Base-by-base conservation (phyloP, 768 basidiomycete genomes). In the Trametes punicea region DNA sequence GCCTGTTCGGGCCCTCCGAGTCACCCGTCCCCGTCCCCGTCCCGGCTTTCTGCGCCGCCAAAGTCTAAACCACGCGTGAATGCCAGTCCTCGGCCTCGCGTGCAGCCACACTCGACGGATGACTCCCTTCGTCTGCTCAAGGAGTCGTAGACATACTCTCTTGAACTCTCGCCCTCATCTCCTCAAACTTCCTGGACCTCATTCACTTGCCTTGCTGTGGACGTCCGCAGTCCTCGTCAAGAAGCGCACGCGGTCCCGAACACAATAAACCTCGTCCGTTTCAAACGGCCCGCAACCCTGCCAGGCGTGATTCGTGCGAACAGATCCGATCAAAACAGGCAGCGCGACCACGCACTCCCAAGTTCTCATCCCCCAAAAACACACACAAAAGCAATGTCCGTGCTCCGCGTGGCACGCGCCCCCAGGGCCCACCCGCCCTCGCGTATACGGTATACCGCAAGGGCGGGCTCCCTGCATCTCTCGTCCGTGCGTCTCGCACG, bases 281-380 rank as follows among this genome's bases (percentile, higher is more conserved):
- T 25, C 25, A 36, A 39, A 27, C 56, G 49, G 49, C 49, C 44
- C 48, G 49, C 36, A 51, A 30, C 56, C 56, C 56, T 57, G 56
- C 44, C 40, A 4, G 6, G 1, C 18, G 40, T 41, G 40, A n/a
- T 15, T 18, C 23, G 27, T 36, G 55, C 16, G 49, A 51, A 39
- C 45, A 57, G 50, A 57, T 57, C 56, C 49, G 36, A 57, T 57
- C 49, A 57, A 46, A 31, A 18, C 49, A 46, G 20, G 36, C 50
- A 44, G 44, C 40, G 47, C 15, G n/a, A n/a, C 31, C 55, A 34
- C 26, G 46, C 41, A 4, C n/a, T n/a, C n/a, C n/a, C n/a, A n/a
- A n/a, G 11, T 33, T 21, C n/a, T 15, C 51, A 27, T 20, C 34
- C 13, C 18, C 31, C 33, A 38, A 6, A 54, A 25, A 57, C n/a